phyloP scores from a whole-genome alignment of 2,329 filamentous ascomycete genomes.

The Penicillium verrucosum region DNA sequence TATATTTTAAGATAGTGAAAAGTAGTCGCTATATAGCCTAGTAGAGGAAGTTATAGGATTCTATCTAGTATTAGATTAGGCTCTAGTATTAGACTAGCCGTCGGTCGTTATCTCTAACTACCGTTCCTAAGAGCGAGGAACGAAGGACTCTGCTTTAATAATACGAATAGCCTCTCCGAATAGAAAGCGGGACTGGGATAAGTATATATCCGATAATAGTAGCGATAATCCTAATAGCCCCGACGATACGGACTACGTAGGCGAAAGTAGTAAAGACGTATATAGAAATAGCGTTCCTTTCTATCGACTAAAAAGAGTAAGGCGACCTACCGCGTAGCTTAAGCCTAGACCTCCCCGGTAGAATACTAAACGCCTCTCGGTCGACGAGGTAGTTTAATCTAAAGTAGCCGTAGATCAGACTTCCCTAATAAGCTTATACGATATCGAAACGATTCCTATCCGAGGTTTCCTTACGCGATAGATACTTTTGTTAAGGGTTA shows the following conservation, averaged over 20 bases:
- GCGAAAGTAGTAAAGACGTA: constrained; percentile 1
- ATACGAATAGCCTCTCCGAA: background rate
- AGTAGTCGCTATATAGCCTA: background rate
- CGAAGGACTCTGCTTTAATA: background rate
- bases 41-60: background rate
- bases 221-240: constrained; percentile 4
- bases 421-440: constrained; percentile 3
- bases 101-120: constrained; percentile 1
- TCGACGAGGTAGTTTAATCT: background rate
- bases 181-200: constrained; percentile 1
- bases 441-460: constrained; percentile 13
- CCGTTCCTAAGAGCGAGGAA: constrained; percentile 1
- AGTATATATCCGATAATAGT: background rate
- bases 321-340: background rate
- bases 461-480: constrained; percentile 12
- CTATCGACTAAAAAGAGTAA: background rate
- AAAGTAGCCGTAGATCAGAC: constrained; percentile 1
- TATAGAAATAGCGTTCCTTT: background rate
- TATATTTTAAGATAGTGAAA: background rate
- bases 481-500: constrained; percentile 9
- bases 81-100: background rate
- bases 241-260: background rate
- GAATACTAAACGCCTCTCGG: constrained; percentile 1
- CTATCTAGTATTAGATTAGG: background rate
- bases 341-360: constrained; percentile 1